Base-by-base conservation (phyloP, 148 eudicot genomes). In the Salicornia ramosissima region DNA sequence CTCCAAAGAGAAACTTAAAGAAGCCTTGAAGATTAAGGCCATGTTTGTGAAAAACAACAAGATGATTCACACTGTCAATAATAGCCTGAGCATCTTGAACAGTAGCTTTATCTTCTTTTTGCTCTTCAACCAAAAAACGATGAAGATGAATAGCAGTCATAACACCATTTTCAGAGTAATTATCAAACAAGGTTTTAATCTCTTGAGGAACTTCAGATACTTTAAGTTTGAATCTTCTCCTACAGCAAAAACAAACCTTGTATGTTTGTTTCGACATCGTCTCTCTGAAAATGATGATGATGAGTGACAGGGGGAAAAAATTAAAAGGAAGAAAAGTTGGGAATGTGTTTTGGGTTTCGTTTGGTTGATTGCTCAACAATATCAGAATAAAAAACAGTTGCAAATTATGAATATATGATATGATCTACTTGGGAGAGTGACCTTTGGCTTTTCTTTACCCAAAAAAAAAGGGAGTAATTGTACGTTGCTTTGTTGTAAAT, bases 191-290 rank as follows among this genome's bases (percentile, higher is more conserved):
- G 40, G 54, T 26, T 82, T 72, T 86, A 61, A 94, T 74, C 28
- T 85, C 96, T 21, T 73, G 47, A 63, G 99, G 99, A 3, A 92
- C 83, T 78, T 88, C 96, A 2, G 86, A 79, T 2, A 85, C 88
- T 5, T 88, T 76, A 15, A 90, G 63, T 57, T 79, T 79, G 83
- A 90, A 94, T 15, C 89, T 80, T 13, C 99, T 88, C 43, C 83
- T 82, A 78, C 94, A 94, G 64, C 97, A 94, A 59, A 85, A 86
- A 83, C 97, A 90, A 10, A 90, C 83, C 66, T 65, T 81, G 83
- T 83, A 94, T 0, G 92, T 81, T 61, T 87, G 92, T 65, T 83
- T 82, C 19, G 87, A 77, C 86, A 80, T 80, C 25, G 1, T 50
- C 40, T 34, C 26, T 11, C 28, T 8, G 14, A 11, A 6, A 50